phyloP scores from a whole-genome alignment of 495 filamentous ascomycete species.

The Xylaria telfairii region DNA sequence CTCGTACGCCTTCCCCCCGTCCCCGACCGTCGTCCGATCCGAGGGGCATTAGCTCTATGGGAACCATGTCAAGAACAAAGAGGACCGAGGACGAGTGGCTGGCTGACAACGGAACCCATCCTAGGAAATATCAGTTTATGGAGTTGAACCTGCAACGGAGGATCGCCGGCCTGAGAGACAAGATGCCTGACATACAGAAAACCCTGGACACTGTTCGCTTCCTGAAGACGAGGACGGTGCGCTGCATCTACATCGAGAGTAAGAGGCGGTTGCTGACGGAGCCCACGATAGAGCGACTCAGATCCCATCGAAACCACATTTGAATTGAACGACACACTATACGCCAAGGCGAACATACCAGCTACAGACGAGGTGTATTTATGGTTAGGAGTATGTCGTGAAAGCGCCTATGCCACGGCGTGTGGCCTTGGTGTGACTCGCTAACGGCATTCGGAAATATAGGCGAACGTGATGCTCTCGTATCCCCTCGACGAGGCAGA shows the following conservation, averaged over 20 bases:
- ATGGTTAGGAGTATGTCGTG: conserved; percentile 78
- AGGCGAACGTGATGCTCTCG: conserved; percentile 97
- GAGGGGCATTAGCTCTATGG: not conserved
- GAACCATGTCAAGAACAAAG: not conserved
- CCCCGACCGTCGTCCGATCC: conserved; percentile 4
- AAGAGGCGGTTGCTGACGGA: conserved; percentile 16
- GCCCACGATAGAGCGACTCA: conserved; percentile 43
- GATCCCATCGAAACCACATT: conserved; percentile 89
- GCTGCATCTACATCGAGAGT: conserved; percentile 4
- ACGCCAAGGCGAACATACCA: conserved; percentile 82
- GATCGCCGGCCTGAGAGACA: conserved; percentile 83
- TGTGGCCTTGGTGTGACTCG: not conserved
- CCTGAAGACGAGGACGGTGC: conserved; percentile 70
- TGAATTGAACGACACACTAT: conserved; percentile 94
- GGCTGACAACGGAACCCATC: conserved; percentile 18
- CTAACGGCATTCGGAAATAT: conserved; percentile 22
- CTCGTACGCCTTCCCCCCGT: conserved; percentile 61
- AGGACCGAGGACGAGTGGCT: not conserved
- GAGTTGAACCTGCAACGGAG: conserved; percentile 88
- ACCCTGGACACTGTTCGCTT: conserved; percentile 94
- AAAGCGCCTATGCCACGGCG: not conserved
- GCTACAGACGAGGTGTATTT: conserved; percentile 92
- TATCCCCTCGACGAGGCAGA: conserved; percentile 91
- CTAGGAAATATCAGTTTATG: conserved; percentile 99
- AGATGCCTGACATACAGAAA: conserved; percentile 96